Evolutionary conservation across 1,284 basidiomycete species (phyloP).

Genomic region (Phenoliferia sp.): DNA sequence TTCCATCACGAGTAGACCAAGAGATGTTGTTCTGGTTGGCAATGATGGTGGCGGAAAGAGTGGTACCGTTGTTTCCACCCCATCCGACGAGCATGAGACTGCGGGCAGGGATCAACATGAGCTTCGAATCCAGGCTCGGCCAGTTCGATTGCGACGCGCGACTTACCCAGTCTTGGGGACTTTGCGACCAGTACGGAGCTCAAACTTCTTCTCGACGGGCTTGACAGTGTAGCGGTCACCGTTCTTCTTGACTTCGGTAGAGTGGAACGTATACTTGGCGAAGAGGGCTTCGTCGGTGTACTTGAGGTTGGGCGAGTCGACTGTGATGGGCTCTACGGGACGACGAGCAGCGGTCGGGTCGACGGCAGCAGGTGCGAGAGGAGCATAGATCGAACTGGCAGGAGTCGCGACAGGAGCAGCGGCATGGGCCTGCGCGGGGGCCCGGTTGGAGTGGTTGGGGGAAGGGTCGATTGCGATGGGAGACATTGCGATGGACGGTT

Average conservation of each 20-base stretch:
- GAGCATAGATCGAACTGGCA: not conserved
- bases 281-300: slow-evolving; percentile 80
- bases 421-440: too few relatives aligned
- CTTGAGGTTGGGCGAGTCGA: slow-evolving; percentile 73
- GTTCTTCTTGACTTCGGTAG: slow-evolving; percentile 48
- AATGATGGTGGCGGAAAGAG: slow-evolving; percentile 87
- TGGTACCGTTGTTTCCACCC: slow-evolving; percentile 96
- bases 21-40: slow-evolving; percentile 92
- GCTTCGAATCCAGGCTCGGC: too few relatives aligned
- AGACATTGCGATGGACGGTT: slow-evolving; percentile 38
- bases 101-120: slow-evolving; percentile 14
- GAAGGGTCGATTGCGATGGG: slow-evolving; percentile 42
- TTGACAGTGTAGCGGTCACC: slow-evolving; percentile 67
- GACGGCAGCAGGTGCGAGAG: slow-evolving; percentile 41
- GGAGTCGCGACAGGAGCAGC: not conserved
- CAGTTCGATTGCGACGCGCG: too few relatives aligned
- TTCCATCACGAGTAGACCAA: slow-evolving; percentile 90
- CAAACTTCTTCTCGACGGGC: slow-evolving; percentile 69
- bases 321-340: slow-evolving; percentile 66
- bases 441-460: slow-evolving; percentile 14
- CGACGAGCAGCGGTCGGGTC: slow-evolving; percentile 79
- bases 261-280: slow-evolving; percentile 73
- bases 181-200: slow-evolving; percentile 86
- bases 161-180: slow-evolving; percentile 89
- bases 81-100: slow-evolving; percentile 95